Percentiles rank a stretch among this genome's conserved stretches.
phyloP scores from a whole-genome alignment of 2,329 filamentous ascomycete species.

The Pezicula rhizophila region DNA sequence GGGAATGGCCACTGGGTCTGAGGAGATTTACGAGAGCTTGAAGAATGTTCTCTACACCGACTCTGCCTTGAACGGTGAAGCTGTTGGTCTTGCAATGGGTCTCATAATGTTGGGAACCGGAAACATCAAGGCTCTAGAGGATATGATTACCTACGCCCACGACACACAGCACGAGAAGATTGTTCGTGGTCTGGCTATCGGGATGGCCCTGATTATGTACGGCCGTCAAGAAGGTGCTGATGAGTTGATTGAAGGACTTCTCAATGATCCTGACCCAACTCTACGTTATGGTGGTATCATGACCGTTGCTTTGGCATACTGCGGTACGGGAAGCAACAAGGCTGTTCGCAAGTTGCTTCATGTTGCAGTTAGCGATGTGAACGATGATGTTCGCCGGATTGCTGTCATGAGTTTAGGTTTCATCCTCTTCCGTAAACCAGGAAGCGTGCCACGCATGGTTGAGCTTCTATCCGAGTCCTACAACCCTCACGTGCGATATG shows the following conservation, averaged over 20 bases:
- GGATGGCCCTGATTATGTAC: slow-evolving; percentile 98
- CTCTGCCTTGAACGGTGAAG: slow-evolving; percentile 93
- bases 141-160: slow-evolving; percentile 96
- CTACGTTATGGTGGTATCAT: slow-evolving; percentile 96
- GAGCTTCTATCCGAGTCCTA: slow-evolving; percentile 97
- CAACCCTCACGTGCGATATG: slow-evolving; percentile 96
- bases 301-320: slow-evolving; percentile 97
- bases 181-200: slow-evolving; percentile 87
- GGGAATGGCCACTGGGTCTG: slow-evolving; percentile 91
- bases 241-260: slow-evolving; percentile 84
- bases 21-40: slow-evolving; percentile 85
- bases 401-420: slow-evolving; percentile 98
- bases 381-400: slow-evolving; percentile 90
- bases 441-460: slow-evolving; percentile 96
- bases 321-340: slow-evolving; percentile 96
- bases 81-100: slow-evolving; percentile 92
- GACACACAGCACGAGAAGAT: slow-evolving; percentile 99
- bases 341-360: slow-evolving; percentile 93
- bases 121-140: slow-evolving; percentile 84
- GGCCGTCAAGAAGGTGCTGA: slow-evolving; percentile 91
- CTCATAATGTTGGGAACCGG: slow-evolving; percentile 98
- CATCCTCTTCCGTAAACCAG: slow-evolving; percentile 95
- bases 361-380: slow-evolving; percentile 95
- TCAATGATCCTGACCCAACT: slow-evolving; percentile 89
- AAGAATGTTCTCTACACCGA: slow-evolving; percentile 86